A percentile compares a stretch with the other conserved stretches of the same genome.
phyloP scores from a whole-genome alignment of 495 filamentous ascomycete genomes.

The Podospora pseudoanserina region DNA sequence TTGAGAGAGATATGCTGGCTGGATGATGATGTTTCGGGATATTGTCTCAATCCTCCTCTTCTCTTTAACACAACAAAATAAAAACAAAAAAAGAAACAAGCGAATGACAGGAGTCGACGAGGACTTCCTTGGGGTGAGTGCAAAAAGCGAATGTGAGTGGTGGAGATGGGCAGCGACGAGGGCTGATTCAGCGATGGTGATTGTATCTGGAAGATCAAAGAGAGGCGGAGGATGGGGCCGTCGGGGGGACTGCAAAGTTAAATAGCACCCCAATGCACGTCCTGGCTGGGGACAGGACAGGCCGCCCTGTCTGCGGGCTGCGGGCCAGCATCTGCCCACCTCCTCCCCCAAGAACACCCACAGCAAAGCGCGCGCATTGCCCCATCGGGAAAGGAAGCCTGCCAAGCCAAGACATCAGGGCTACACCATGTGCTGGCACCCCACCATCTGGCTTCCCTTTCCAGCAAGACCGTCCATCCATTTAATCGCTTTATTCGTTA shows the following conservation, averaged over 20 bases:
- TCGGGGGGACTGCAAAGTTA: constrained; percentile 35
- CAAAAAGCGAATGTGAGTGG: constrained; percentile 51
- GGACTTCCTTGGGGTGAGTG: constrained; percentile 52
- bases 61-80: constrained; percentile 32
- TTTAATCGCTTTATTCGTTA: background rate
- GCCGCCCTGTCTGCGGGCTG: constrained; percentile 10
- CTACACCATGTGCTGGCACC: constrained; percentile 19
- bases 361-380: constrained; percentile 10
- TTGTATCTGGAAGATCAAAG: constrained; percentile 33
- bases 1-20: constrained; percentile 1
- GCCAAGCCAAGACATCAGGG: constrained; percentile 17
- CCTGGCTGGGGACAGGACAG: background rate
- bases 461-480: background rate
- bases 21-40: constrained; percentile 11
- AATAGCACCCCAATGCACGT: constrained; percentile 27
- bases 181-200: constrained; percentile 34
- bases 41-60: constrained; percentile 6
- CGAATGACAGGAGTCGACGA: constrained; percentile 64
- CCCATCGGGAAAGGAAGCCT: constrained; percentile 23
- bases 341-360: background rate
- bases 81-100: constrained; percentile 43
- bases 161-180: constrained; percentile 34
- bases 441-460: background rate
- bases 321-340: background rate
- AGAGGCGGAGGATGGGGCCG: constrained; percentile 27